Evolutionary conservation across 176 grass and related monocot species (phyloP).

Genomic region (Cenchrus americanus): DNA sequence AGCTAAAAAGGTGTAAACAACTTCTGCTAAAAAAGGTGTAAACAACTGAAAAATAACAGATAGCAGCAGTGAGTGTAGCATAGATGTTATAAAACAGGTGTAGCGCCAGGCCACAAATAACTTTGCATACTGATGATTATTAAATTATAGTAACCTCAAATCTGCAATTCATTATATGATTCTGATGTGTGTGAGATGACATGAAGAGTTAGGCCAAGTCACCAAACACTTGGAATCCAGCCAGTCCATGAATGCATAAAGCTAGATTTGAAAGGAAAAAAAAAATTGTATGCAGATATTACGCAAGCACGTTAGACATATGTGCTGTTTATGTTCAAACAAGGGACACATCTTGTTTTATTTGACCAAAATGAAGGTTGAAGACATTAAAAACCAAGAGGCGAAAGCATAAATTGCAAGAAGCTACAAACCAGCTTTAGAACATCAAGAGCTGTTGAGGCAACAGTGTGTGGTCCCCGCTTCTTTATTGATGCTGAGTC

Average conservation of each 20-base stretch:
- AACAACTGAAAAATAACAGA: slow-evolving; percentile 15
- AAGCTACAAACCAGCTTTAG: slow-evolving; percentile 82
- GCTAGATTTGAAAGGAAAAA: not conserved
- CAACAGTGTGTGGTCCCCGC: slow-evolving; percentile 77
- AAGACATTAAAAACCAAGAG: slow-evolving; percentile 20
- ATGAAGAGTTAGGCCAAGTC: not conserved
- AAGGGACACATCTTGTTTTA: not conserved
- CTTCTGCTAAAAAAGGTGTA: slow-evolving; percentile 17
- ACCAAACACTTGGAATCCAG: not conserved
- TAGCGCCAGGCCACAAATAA: not conserved
- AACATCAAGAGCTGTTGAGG: slow-evolving; percentile 89
- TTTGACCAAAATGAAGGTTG: slow-evolving; percentile 7
- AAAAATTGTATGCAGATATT: slow-evolving; percentile 1
- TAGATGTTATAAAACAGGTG: slow-evolving; percentile 25
- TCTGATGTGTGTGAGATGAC: not conserved
- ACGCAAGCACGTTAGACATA: not conserved
- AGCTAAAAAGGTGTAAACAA: slow-evolving; percentile 26
- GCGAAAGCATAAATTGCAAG: slow-evolving; percentile 18
- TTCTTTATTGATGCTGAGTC: slow-evolving; percentile 86
- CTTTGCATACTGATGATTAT: not conserved
- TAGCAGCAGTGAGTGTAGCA: not conserved
- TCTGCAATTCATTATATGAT: slow-evolving; percentile 9
- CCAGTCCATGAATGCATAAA: not conserved
- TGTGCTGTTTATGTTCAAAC: not conserved
- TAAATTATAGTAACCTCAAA: slow-evolving; percentile 19